A percentile compares a stretch with the other conserved stretches of the same genome.
Conservation (phyloP, 176 grass and related monocot species). For the Rhipidocladum racemiflorum region DNA sequence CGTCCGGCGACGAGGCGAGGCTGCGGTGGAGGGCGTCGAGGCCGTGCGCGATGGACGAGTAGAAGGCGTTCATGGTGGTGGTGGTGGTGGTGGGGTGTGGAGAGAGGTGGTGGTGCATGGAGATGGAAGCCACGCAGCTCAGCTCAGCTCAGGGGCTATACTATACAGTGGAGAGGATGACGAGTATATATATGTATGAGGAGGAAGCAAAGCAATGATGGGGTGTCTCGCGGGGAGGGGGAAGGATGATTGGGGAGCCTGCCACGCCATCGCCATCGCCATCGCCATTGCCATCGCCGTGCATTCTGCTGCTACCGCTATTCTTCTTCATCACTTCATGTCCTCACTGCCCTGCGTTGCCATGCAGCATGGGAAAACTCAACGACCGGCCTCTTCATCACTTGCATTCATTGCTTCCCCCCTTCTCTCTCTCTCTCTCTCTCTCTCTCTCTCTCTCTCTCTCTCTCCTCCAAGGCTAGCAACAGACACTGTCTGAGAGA, state of each 20-base stretch:
- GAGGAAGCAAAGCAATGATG: constrained; percentile 52
- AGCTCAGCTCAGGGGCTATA: too few species aligned
- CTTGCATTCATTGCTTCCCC: background rate
- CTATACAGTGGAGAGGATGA: too few species aligned
- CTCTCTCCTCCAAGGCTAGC: background rate
- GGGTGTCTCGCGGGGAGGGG: constrained; percentile 60
- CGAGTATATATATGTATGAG: too few species aligned
- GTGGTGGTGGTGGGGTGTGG: background rate
- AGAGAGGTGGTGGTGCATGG: background rate
- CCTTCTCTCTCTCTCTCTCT: background rate
- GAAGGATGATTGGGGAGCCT: constrained; percentile 68
- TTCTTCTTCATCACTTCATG: background rate
- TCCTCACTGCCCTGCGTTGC: background rate
- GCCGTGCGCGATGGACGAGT: constrained; percentile 49
- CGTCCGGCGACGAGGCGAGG: constrained; percentile 12
- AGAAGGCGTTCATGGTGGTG: constrained; percentile 44
- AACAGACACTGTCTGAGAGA: background rate
- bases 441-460: too few species aligned
- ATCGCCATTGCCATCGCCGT: constrained; percentile 23
- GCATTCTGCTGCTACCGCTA: background rate
- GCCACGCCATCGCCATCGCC: constrained; percentile 23
- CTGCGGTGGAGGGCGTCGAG: constrained; percentile 43
- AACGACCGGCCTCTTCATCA: background rate
- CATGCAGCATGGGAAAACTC: constrained; percentile 37
- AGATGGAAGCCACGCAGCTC: background rate